phyloP scores from a whole-genome alignment of 2,329 filamentous ascomycete species.

The Colletotrichum cordylinicola region DNA sequence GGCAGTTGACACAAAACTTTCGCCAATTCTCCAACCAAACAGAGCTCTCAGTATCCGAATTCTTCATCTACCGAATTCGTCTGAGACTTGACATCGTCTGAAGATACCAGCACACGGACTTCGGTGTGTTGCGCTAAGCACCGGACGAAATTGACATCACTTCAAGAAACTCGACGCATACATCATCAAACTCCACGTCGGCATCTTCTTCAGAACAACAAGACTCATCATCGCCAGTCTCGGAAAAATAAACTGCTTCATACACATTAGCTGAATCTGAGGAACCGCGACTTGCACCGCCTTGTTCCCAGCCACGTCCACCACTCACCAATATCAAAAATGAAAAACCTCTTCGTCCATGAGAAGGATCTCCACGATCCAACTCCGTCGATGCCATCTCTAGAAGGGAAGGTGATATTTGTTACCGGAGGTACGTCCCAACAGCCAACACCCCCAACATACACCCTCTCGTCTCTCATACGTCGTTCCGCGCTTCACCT shows the following conservation, averaged over 20 bases:
- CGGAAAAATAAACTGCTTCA: neutral
- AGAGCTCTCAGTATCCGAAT: neutral
- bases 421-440: slow-evolving; percentile 51
- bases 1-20: neutral
- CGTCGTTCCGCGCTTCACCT: neutral
- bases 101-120: neutral
- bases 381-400: slow-evolving; percentile 38
- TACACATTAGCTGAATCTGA: neutral
- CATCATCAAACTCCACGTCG: neutral
- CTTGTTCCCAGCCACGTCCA: neutral
- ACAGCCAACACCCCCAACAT: too few relatives aligned
- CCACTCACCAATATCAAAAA: neutral
- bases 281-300: accelerated
- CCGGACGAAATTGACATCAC: neutral
- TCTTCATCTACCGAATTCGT: neutral
- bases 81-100: neutral
- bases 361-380: slow-evolving; percentile 5
- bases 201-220: neutral
- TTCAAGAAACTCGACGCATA: neutral
- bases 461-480: neutral
- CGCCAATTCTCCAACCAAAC: neutral
- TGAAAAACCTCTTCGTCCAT: neutral
- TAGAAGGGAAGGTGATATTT: slow-evolving; percentile 54
- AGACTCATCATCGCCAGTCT: neutral
- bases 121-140: neutral